phyloP scores from a whole-genome alignment of 2,329 filamentous ascomycete species.

The Didymella arachidicola region DNA sequence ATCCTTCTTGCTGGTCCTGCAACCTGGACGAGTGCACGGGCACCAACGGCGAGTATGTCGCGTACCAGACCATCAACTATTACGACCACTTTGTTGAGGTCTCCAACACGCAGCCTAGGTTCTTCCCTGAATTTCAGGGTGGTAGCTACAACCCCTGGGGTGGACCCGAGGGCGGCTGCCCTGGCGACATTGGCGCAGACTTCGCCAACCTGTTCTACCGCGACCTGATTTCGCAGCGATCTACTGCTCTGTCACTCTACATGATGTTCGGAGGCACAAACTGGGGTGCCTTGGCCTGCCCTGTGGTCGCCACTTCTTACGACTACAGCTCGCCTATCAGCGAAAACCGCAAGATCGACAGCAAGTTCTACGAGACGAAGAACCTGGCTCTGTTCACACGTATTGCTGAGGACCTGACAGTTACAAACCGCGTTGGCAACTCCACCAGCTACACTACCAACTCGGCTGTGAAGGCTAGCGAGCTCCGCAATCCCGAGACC shows the following conservation, averaged over 20 bases:
- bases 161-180: slow-evolving; percentile 64
- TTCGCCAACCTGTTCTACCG: slow-evolving; percentile 72
- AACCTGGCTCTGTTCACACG: slow-evolving; percentile 67
- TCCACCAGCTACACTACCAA: slow-evolving; percentile 62
- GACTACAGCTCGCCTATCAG: slow-evolving; percentile 70
- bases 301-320: slow-evolving; percentile 67
- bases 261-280: slow-evolving; percentile 72
- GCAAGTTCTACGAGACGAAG: slow-evolving; percentile 71
- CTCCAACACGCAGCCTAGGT: slow-evolving; percentile 58
- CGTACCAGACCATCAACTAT: slow-evolving; percentile 61
- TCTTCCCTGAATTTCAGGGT: slow-evolving; percentile 68
- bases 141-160: slow-evolving; percentile 69
- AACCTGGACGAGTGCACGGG: slow-evolving; percentile 67
- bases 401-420: slow-evolving; percentile 64
- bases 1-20: slow-evolving; percentile 68
- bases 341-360: slow-evolving; percentile 64
- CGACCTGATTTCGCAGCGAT: slow-evolving; percentile 66
- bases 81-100: slow-evolving; percentile 57
- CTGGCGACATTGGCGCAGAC: slow-evolving; percentile 62
- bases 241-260: slow-evolving; percentile 68
- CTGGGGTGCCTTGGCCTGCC: slow-evolving; percentile 66
- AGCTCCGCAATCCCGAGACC: slow-evolving; percentile 66
- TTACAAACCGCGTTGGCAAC: slow-evolving; percentile 60
- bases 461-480: slow-evolving; percentile 60
- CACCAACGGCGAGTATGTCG: slow-evolving; percentile 63